Base-by-base conservation (phyloP, 2,329 filamentous ascomycete genomes). In the Fusarium algeriense region DNA sequence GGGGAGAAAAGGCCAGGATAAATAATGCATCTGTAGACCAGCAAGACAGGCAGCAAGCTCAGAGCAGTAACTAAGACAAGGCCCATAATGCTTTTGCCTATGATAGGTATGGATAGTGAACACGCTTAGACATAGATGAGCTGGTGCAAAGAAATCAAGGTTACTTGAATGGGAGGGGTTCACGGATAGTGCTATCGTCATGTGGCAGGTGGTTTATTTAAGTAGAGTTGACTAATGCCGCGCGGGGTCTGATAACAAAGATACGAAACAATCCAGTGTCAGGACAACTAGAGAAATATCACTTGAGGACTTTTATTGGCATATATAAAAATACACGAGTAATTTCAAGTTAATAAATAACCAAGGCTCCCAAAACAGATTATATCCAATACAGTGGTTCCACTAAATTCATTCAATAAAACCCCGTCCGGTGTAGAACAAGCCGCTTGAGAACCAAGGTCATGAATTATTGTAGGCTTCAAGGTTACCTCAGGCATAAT, bases 11-110 rank as follows among this genome's bases (percentile, higher is more conserved):
- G 26, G 30, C 26, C 5, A 2, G 64, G 64, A 45, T 38, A 49
- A 12, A 66, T 38, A 12, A 66, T 40, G 20, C 41, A 57, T 14
- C 17, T 37, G 34, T 64, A 48, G 3, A 64, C n/a, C 9, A 66
- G 28, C 7, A 40, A 41, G 40, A 64, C 10, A 23, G 46, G 48
- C 12, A 64, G 26, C 17, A 17, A 43, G 30, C 56, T 48, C 20
- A 48, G 13, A 14, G 48, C 35, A 20, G 35, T 46, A 9, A 40
- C 6, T 9, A 64, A 43, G 23, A 48, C 43, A 6, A 64, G 41
- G 7, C 34, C 45, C 61, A 64, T 64, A 1, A 6, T 55, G 20
- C 2, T 23, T 26, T 26, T 19, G 23, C 20, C 35, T 26, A 23
- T 23, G 20, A 23, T 23, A 3, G 17, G 23, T 37, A 15, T 14